Evolutionary conservation across 306 rosid species (phyloP), one percentile per base, ranked within the genome.

Genomic region (Dryas octopetala): DNA sequence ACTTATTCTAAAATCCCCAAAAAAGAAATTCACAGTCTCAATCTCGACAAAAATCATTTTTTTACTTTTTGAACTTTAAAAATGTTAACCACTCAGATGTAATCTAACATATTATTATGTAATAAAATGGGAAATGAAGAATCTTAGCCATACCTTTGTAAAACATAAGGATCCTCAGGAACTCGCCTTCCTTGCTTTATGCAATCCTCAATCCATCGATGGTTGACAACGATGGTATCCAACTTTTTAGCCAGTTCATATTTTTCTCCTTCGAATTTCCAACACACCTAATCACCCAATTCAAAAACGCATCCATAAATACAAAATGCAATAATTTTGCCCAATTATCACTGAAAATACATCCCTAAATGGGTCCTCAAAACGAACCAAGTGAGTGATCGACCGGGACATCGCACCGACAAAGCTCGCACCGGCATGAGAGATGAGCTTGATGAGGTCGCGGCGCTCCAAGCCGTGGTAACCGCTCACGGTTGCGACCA

Each of bases 191-290:
- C 85, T 75, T 84, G 92, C 83, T 74, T 87, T 48, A 95, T 72
- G 78, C 97, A 95, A 14, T 91, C 98, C 83, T 90, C 98, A 74
- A 95, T 53, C 98, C 98, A 95, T 19, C 80, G 84, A 66, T 91
- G 98, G 87, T 90, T 95, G 7, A 91, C 89, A 54, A 89, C 60
- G 53, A 60, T 48, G 32, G 81, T 84, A 48, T 74, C 65, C 15
- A 85, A 80, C 83, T 83, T 90, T 50, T 58, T 73, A 4, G 98
- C 97, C 64, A 90, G 79, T 50, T 82, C 78, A 69, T 81, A 90
- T 71, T 88, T 91, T 77, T 47, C 89, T 45, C 97, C 97, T 73
- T 91, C 87, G 49, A 88, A 85, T 78, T 82, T 80, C 96, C 91
- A 81, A 80, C 97, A 90, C 59, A 95, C 86, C 97, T 95, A 78